These are phyloP conservation scores for Talaromyces sp. DNA, from an alignment of 2,329 filamentous ascomycete species.

Conservation along the genomic window DNA sequence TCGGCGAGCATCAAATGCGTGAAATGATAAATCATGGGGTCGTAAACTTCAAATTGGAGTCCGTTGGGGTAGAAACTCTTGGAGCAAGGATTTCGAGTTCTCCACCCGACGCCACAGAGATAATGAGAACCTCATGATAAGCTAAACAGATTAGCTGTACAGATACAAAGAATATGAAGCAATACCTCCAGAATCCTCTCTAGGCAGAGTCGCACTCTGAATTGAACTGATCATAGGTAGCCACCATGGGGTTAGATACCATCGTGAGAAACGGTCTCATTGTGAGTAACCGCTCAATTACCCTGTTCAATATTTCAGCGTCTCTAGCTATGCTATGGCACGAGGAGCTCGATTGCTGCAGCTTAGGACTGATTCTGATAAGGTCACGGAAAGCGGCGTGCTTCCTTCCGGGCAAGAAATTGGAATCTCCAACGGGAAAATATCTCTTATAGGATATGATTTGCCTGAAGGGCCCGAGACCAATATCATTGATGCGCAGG, in stretches of 20 bases:
- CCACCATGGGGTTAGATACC: background rate
- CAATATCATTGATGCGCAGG: constrained; percentile 37
- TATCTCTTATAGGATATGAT: constrained; percentile 15
- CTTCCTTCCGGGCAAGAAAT: constrained; percentile 17
- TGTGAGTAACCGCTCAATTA: background rate
- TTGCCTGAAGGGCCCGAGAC: constrained; percentile 10
- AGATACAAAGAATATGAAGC: background rate
- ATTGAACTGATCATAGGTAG: background rate
- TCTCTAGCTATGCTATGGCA: no score
- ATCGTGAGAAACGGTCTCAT: background rate
- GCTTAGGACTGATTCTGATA: constrained; percentile 2
- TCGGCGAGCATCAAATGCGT: no score
- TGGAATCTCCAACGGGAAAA: constrained; percentile 15
- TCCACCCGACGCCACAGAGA: background rate
- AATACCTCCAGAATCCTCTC: background rate
- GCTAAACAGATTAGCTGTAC: background rate
- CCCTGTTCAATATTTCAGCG: background rate
- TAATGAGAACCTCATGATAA: background rate
- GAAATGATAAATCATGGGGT: background rate
- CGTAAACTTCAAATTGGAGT: background rate
- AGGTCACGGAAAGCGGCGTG: constrained; percentile 17
- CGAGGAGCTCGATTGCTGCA: background rate
- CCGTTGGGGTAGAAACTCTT: background rate
- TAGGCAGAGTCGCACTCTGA: background rate
- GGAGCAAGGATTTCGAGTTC: background rate